phyloP scores from a whole-genome alignment of 2,329 filamentous ascomycete genomes.

The Dothistroma septosporum region DNA sequence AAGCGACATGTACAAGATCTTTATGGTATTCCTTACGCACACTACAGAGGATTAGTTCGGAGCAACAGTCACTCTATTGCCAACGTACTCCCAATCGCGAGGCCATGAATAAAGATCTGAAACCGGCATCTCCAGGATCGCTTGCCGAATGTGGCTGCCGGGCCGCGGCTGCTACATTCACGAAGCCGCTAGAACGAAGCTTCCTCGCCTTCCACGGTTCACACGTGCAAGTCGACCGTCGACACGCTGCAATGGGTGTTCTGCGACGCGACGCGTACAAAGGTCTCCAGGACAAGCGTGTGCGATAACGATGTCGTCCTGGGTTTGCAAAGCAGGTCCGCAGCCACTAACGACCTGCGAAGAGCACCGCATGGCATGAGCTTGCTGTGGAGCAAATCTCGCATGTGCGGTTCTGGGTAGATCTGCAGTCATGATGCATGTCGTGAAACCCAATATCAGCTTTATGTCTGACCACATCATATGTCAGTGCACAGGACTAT shows the following conservation, averaged over 20 bases:
- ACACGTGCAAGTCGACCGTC: conserved; percentile 1
- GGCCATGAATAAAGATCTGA: background rate
- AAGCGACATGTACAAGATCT: background rate
- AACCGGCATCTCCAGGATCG: conserved; percentile 3
- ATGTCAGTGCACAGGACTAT: background rate
- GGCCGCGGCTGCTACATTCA: conserved; percentile 2
- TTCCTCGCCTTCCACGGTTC: conserved; percentile 1
- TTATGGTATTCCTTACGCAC: background rate
- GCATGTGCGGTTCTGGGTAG: background rate
- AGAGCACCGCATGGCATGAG: background rate
- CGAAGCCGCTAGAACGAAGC: conserved; percentile 7
- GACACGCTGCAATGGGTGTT: background rate
- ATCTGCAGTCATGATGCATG: conserved; percentile 8
- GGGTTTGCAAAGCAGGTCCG: background rate
- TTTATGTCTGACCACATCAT: background rate
- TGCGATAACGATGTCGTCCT: background rate
- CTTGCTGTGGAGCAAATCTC: background rate
- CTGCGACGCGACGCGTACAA: background rate
- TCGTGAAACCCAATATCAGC: background rate
- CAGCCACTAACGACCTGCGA: background rate
- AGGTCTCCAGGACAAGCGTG: background rate
- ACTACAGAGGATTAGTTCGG: background rate
- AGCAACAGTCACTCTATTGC: background rate
- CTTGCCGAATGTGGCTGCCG: conserved; percentile 6
- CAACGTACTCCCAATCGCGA: too few species aligned